Conservation (phyloP, 768 basidiomycete species). For the Hemileccinum impolitum region DNA sequence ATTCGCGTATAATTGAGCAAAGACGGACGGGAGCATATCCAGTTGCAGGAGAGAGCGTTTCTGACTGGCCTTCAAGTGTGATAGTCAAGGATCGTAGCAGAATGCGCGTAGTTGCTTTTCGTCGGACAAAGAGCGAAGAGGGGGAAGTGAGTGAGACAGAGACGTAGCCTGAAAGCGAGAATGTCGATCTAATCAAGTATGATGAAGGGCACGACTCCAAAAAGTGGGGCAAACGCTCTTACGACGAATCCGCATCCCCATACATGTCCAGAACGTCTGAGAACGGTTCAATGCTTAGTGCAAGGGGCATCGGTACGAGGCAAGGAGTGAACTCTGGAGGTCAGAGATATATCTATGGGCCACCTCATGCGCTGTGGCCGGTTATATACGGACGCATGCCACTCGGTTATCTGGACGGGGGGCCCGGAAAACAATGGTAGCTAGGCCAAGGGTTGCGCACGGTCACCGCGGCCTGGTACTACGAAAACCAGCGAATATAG, state of each 20-base stretch:
- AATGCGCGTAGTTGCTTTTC: conserved; percentile 44
- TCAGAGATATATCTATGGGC: conserved; percentile 5
- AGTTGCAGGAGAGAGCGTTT: conserved; percentile 58
- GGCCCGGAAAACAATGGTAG: conserved; percentile 34
- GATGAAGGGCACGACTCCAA: conserved; percentile 4
- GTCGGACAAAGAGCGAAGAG: conserved; percentile 51
- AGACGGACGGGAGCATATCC: conserved; percentile 72
- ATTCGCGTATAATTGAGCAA: conserved; percentile 61
- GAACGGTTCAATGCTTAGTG: conserved; percentile 60
- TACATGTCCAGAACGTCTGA: conserved; percentile 61
- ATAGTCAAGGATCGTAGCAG: conserved; percentile 68
- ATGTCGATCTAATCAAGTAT: conserved; percentile 58
- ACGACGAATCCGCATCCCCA: conserved; percentile 66
- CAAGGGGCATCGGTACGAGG: conserved; percentile 56
- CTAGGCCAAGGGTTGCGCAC: conserved; percentile 7
- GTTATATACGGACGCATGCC: conserved; percentile 28
- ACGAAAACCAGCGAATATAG: conserved; percentile 1
- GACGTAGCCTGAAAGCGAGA: conserved; percentile 84
- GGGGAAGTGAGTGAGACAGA: conserved; percentile 60
- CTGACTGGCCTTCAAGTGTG: conserved; percentile 84
- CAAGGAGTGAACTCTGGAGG: conserved; percentile 13
- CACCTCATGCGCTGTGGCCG: background rate
- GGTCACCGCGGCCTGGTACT: background rate
- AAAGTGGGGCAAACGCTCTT: conserved; percentile 27
- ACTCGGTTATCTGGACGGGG: conserved; percentile 28